Percentiles rank a stretch among this genome's conserved stretches.
Evolutionary conservation across 805 yeast genomes (phyloP).

Genomic region (Candida arabinofermentans): DNA sequence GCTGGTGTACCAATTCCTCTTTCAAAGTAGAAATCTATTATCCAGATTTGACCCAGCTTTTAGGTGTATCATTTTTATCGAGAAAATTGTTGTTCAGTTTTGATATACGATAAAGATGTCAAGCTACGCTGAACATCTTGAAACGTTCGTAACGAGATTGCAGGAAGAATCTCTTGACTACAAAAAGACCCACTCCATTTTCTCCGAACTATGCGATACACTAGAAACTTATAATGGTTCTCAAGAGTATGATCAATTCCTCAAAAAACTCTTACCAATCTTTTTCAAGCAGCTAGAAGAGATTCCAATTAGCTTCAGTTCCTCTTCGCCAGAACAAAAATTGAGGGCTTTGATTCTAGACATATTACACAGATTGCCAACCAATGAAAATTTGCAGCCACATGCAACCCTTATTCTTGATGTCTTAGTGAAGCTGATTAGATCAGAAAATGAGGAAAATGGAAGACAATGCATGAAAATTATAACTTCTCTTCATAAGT

Average conservation of each 20-base stretch:
- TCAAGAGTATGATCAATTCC: constrained; percentile 75
- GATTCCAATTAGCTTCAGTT: constrained; percentile 69
- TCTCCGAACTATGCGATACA: constrained; percentile 82
- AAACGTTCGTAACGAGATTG: constrained; percentile 62
- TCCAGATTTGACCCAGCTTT: neutral
- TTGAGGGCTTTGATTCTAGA: constrained; percentile 74
- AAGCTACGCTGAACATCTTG: constrained; percentile 43
- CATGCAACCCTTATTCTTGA: constrained; percentile 60
- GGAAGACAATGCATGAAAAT: constrained; percentile 89
- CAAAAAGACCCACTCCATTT: constrained; percentile 58
- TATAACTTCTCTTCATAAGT: constrained; percentile 78
- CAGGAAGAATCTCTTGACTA: constrained; percentile 51
- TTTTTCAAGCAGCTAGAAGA: constrained; percentile 58
- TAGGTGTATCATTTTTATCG: neutral
- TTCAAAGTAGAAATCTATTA: too few species aligned
- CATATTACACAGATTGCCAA: constrained; percentile 72
- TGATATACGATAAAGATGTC: constrained; percentile 3
- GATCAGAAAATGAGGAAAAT: constrained; percentile 88
- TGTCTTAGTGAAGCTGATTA: constrained; percentile 54
- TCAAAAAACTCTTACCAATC: constrained; percentile 65
- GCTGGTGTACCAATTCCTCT: too few species aligned
- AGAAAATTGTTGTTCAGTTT: neutral
- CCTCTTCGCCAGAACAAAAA: constrained; percentile 69
- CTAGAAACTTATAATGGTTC: constrained; percentile 80
- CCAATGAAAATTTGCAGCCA: constrained; percentile 77